A percentile compares a stretch with the other conserved stretches of the same genome.
Conservation (phyloP, 2,329 filamentous ascomycete genomes). For the Sclerotinia subarctica region DNA sequence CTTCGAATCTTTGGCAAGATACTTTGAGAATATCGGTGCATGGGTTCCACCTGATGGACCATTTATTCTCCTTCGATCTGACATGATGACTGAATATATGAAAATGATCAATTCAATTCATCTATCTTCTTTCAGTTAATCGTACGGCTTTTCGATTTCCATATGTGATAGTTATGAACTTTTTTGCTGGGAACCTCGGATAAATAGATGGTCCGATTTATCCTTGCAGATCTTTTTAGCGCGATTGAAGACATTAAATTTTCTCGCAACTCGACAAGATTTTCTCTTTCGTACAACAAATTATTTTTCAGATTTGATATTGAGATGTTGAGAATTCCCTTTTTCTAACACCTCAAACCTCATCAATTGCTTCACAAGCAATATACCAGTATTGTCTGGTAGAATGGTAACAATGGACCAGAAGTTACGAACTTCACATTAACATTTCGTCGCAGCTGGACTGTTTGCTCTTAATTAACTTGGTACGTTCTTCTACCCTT, state of each 20-base stretch:
- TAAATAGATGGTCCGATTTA: neutral
- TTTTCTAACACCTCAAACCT: neutral
- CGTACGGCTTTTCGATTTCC: neutral
- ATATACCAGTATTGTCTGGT: neutral
- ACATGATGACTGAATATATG: constrained; percentile 48
- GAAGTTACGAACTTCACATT: neutral
- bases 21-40: constrained; percentile 65
- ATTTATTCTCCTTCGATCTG: constrained; percentile 87
- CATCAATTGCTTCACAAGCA: constrained; percentile 10
- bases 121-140: neutral
- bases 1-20: constrained; percentile 46
- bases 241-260: constrained; percentile 10
- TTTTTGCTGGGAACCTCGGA: constrained; percentile 8
- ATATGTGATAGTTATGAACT: neutral
- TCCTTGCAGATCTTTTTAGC: neutral
- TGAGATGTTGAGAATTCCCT: neutral
- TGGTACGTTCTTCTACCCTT: constrained; percentile 30
- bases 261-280: constrained; percentile 6
- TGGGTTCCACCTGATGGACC: constrained; percentile 75
- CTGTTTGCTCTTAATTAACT: neutral
- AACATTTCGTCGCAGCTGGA: neutral
- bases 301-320: neutral
- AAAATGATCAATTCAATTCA: neutral
- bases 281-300: neutral
- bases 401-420: neutral